Base-by-base conservation (phyloP, 106 monocot genomes). In the Apostasia ramifera region DNA sequence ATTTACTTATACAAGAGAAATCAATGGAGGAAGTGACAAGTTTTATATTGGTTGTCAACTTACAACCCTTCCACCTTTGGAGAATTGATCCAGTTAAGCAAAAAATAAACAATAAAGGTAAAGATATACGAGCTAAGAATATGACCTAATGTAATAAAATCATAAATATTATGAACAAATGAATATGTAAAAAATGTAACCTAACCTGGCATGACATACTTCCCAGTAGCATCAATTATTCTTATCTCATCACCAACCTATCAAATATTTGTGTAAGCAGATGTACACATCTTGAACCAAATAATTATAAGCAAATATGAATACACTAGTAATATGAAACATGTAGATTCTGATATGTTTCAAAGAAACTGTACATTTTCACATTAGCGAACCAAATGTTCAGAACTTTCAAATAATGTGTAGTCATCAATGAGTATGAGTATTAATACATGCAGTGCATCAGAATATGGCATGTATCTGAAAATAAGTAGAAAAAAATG, bases 141-240 rank as follows among this genome's bases (percentile, higher is more conserved):
- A 11, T 40, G 13, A 40, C 41, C 62, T 62, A 10, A 59, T 59
- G 40, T 6, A 62, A 14, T 43, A 11, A 62, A 62, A 44, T 43
- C 9, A 62, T 62, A 62, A 44, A 44, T 62, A 1, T 37, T 62
- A 44, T 62, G 38, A 62, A 8, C 47, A 65, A 65, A 47, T 13
- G 2, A 65, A 0, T 67, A 58, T 40, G 26, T 1, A 53, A 1
- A n/a, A 71, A 63, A 55, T 15, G 40, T 38, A 1, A 38, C 11
- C 54, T 76, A 13, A 97, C 95, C 95, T 87, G 97, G 97, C 97
- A 98, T 98, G 55, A 98, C 97, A 74, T 90, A 98, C 60, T 90
- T 98, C 66, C 92, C 97, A 55, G 82, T 79, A 11, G 97, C 97
- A 83, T 98, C 92, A 78, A 98, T 67, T 73, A 98, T 70, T 55